Conservation (phyloP, 139 green algal genomes). For the Chlamydomonas sphaeroides region DNA sequence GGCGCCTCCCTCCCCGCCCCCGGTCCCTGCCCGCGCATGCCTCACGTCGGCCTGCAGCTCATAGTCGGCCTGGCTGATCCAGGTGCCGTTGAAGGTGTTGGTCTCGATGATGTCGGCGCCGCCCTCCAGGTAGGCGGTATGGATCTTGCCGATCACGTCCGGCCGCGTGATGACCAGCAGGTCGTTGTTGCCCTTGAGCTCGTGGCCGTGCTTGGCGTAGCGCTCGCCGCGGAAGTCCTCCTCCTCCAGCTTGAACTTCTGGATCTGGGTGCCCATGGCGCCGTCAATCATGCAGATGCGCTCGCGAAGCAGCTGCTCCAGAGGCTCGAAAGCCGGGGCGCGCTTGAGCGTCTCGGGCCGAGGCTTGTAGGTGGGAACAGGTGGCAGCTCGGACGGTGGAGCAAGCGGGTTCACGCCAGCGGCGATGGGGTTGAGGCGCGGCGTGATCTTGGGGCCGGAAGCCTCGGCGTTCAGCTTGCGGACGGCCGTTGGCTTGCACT, state of each 20-base stretch:
- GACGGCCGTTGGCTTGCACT: slow-evolving; percentile 90
- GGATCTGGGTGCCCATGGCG: slow-evolving; percentile 95
- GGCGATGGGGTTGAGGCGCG: slow-evolving; percentile 64
- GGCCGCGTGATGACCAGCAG: slow-evolving; percentile 94
- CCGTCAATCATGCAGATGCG: slow-evolving; percentile 97
- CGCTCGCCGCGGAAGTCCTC: slow-evolving; percentile 88
- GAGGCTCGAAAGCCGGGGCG: slow-evolving; percentile 32
- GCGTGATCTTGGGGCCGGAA: slow-evolving; percentile 41
- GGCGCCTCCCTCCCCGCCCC: too few species aligned
- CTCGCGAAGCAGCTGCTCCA: slow-evolving; percentile 84
- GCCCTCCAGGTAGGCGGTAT: slow-evolving; percentile 89
- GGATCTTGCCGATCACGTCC: slow-evolving; percentile 94
- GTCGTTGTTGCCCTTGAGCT: slow-evolving; percentile 99
- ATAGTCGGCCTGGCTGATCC: slow-evolving; percentile 95
- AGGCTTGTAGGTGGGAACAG: slow-evolving; percentile 70
- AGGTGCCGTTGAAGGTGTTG: slow-evolving; percentile 98
- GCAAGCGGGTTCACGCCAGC: slow-evolving; percentile 58
- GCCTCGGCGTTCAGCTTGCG: slow-evolving; percentile 61
- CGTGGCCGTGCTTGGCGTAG: slow-evolving; percentile 79
- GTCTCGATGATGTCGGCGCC: slow-evolving; percentile 99
- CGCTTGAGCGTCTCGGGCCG: too few species aligned
- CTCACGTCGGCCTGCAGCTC: slow-evolving; percentile 76
- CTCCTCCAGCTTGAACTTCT: slow-evolving; percentile 91
- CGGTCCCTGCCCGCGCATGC: too few species aligned
- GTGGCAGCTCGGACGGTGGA: slow-evolving; percentile 47